Evolutionary conservation across 1,139 yeast genomes (phyloP), one percentile per base, ranked within the genome.

Genomic region (Sugiyamaella grinbergsii): DNA sequence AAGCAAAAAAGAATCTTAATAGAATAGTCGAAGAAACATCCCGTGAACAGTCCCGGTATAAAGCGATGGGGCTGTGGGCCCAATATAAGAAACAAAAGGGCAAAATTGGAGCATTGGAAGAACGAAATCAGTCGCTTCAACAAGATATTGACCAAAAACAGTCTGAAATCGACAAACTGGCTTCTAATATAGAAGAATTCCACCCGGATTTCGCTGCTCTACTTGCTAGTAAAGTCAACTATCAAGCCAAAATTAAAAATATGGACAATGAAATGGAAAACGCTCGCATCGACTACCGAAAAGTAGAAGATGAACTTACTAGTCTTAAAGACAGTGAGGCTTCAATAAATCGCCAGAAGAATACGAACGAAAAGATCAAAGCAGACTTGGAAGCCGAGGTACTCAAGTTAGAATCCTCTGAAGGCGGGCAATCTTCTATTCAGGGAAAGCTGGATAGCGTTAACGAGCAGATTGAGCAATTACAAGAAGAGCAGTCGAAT

Each of bases 101-200:
- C 20, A 48, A 41, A 29, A 40, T 63, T 2, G 23, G 41, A 8
- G 34, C 37, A 2, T 13, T 59, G 4, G 46, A 54, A 23, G 50
- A 23, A 13, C 40, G 40, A 6, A 43, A 32, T n/a, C 18, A 28
- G 11, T 52, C 38, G 6, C 36, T 32, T 16, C 18, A 34, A 20
- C 32, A 37, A 5, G 33, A 41, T 2, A 22, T 43, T 31, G 34
- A 23, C 8, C 47, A 34, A 11, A 18, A 41, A n/a, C 22, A 45
- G 19, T 32, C 47, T n/a, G 22, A 32, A 11, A 28, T 24, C 23
- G 42, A 43, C 18, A 22, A 33, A 20, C 4, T 29, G 6, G 36
- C 41, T 20, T 13, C 24, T 18, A 28, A 19, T 26, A 24, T n/a
- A 5, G 36, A 11, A 8, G 13, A 40, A 1, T 10, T 40, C 11